Evolutionary conservation across 2,329 filamentous ascomycete genomes (phyloP).

Genomic region (Aspergillus ochraceus): DNA sequence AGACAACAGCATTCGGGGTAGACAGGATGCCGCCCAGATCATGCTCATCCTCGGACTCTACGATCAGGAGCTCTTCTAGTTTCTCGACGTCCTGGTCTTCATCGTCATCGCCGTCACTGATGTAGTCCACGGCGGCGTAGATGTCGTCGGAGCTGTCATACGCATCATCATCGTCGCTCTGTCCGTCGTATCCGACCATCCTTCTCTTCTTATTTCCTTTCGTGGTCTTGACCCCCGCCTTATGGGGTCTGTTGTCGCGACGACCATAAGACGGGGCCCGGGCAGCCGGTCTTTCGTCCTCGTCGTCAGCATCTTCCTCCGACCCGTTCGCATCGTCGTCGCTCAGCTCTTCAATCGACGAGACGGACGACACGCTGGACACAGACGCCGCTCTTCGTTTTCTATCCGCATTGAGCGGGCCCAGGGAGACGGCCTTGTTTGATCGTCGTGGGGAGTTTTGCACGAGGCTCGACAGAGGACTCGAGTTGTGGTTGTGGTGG

Average conservation of each 20-base stretch:
- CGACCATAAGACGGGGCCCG: slow-evolving; percentile 45
- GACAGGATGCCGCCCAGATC: slow-evolving; percentile 23
- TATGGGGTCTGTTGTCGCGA: slow-evolving; percentile 31
- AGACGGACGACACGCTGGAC: slow-evolving; percentile 40
- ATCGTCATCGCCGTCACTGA: slow-evolving; percentile 76
- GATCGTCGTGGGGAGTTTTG: slow-evolving; percentile 26
- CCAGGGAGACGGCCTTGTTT: slow-evolving; percentile 25
- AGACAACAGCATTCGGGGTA: slow-evolving; percentile 17
- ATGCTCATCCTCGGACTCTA: slow-evolving; percentile 46
- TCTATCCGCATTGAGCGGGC: slow-evolving; percentile 24
- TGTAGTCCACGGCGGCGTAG: slow-evolving; percentile 75
- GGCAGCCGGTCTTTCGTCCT: slow-evolving; percentile 43
- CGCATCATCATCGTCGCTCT: slow-evolving; percentile 32
- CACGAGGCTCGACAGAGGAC: slow-evolving; percentile 23
- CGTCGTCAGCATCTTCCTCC: slow-evolving; percentile 44
- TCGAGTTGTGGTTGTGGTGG: slow-evolving; percentile 21
- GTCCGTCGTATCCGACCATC: slow-evolving; percentile 33
- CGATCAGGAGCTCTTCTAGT: slow-evolving; percentile 75
- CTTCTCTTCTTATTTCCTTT: slow-evolving; percentile 36
- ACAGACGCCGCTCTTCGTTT: slow-evolving; percentile 38
- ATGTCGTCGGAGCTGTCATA: slow-evolving; percentile 62
- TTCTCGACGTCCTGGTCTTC: slow-evolving; percentile 76
- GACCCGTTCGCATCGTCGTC: slow-evolving; percentile 39
- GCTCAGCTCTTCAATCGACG: slow-evolving; percentile 36
- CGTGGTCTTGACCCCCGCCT: slow-evolving; percentile 40